Conservation (phyloP, 2,329 filamentous ascomycete genomes). For the Fusarium algeriense region DNA sequence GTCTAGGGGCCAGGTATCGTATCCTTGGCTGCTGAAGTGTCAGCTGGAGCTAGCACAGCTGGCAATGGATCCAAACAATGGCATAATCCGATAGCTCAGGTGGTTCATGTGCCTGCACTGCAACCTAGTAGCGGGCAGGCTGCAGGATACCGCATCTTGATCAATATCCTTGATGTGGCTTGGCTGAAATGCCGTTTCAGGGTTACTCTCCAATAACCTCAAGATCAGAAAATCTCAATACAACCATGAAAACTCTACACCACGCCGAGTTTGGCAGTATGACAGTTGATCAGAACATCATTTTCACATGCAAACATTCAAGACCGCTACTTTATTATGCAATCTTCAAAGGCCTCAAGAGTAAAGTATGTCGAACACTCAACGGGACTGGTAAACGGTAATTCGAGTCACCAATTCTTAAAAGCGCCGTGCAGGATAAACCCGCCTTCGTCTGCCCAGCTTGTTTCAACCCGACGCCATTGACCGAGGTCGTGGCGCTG, state of each 20-base stretch:
- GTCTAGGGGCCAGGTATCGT: neutral
- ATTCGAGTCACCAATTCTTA: slow-evolving; percentile 73
- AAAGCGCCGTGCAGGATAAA: slow-evolving; percentile 64
- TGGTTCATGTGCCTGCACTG: slow-evolving; percentile 12
- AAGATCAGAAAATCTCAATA: too few relatives aligned
- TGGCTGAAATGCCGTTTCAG: slow-evolving; percentile 7
- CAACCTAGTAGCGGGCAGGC: neutral
- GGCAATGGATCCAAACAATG: neutral
- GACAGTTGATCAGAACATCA: neutral
- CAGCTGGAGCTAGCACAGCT: slow-evolving; percentile 8
- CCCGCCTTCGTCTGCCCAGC: slow-evolving; percentile 66
- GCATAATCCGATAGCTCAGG: slow-evolving; percentile 6
- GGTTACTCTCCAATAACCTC: neutral
- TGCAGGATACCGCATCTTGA: neutral
- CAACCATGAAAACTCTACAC: neutral
- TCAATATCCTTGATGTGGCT: slow-evolving; percentile 4
- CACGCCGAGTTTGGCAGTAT: neutral
- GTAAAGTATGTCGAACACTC: slow-evolving; percentile 67
- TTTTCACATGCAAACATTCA: slow-evolving; percentile 16
- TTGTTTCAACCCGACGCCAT: slow-evolving; percentile 68
- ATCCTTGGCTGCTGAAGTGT: slow-evolving; percentile 4
- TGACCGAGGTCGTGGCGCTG: slow-evolving; percentile 56
- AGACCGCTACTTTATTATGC: neutral
- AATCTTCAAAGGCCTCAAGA: slow-evolving; percentile 2
- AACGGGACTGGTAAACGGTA: slow-evolving; percentile 72